Evolutionary conservation across 1,284 basidiomycete species (phyloP).

Genomic region (Ganoderma lingzhi): DNA sequence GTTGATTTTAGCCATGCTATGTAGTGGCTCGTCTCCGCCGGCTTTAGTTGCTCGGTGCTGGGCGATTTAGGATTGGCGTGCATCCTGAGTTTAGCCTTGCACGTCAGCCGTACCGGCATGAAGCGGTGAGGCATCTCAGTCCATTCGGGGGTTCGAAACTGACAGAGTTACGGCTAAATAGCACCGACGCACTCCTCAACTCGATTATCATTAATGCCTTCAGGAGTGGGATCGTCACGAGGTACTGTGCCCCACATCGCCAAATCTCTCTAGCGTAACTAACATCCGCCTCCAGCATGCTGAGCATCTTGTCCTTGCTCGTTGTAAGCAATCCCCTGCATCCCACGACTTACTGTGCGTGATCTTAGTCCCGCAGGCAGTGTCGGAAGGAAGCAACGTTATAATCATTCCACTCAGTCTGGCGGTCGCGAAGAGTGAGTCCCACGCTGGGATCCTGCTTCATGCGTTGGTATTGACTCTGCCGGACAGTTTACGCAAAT

Average conservation of each 20-base stretch:
- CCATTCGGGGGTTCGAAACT: neutral
- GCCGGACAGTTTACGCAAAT: neutral
- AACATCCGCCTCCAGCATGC: neutral
- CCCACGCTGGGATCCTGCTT: neutral
- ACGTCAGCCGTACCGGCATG: slow-evolving; percentile 2
- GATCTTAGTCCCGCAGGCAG: neutral
- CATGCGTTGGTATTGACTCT: neutral
- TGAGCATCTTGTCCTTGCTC: slow-evolving; percentile 4
- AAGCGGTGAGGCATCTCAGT: neutral
- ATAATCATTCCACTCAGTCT: neutral
- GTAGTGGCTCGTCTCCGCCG: slow-evolving; percentile 2
- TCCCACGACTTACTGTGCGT: neutral
- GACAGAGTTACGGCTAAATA: neutral
- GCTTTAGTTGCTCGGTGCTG: neutral
- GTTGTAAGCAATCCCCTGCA: neutral
- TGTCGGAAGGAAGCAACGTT: slow-evolving; percentile 1
- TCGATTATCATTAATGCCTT: slow-evolving; percentile 5
- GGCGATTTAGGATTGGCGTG: neutral
- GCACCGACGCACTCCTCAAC: slow-evolving; percentile 5
- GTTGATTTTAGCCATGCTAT: neutral
- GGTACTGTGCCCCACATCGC: neutral
- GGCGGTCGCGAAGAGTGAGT: neutral
- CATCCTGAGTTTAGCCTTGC: neutral
- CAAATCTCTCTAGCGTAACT: neutral
- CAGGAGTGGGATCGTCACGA: neutral